These are phyloP conservation scores for Dactylella cylindrospora DNA, from an alignment of 2,329 filamentous ascomycete species.

Conservation along the genomic window DNA sequence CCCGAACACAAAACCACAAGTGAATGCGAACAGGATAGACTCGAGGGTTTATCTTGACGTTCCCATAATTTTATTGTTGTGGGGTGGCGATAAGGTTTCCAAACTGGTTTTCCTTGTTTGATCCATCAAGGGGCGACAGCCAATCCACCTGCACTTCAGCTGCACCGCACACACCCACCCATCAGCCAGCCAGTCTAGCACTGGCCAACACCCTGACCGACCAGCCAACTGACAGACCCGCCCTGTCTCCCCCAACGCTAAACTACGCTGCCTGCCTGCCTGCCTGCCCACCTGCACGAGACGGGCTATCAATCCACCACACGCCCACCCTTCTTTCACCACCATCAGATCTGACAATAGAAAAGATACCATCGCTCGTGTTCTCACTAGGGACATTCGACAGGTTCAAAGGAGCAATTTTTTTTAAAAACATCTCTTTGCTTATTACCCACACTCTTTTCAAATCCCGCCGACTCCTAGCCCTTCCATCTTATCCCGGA, in stretches of 20 bases:
- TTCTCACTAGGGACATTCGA: conserved; percentile 9
- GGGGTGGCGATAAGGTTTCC: conserved; percentile 40
- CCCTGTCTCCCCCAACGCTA: background rate
- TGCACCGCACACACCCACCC: conserved; percentile 8
- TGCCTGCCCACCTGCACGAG: too few species aligned
- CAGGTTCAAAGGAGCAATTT: conserved; percentile 12
- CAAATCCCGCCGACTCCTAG: conserved; percentile 4
- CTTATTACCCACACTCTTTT: conserved; percentile 3
- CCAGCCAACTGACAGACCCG: conserved; percentile 10
- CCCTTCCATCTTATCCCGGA: conserved; percentile 42
- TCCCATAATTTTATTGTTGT: too few species aligned
- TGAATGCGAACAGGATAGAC: conserved; percentile 1
- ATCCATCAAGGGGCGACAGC: too few species aligned
- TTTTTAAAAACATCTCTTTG: conserved; percentile 15
- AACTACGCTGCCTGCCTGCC: too few species aligned
- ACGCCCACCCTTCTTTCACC: conserved; percentile 5
- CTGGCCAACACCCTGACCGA: too few species aligned
- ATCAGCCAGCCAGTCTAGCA: too few species aligned
- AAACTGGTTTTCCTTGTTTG: conserved; percentile 6
- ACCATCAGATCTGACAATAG: too few species aligned
- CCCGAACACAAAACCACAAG: conserved; percentile 2
- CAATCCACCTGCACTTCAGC: conserved; percentile 18
- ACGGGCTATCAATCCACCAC: conserved; percentile 1
- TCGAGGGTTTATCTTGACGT: conserved; percentile 7
- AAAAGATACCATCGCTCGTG: too few species aligned